phyloP scores from a whole-genome alignment of 148 eudicot species.

The Camellia granthamiana region DNA sequence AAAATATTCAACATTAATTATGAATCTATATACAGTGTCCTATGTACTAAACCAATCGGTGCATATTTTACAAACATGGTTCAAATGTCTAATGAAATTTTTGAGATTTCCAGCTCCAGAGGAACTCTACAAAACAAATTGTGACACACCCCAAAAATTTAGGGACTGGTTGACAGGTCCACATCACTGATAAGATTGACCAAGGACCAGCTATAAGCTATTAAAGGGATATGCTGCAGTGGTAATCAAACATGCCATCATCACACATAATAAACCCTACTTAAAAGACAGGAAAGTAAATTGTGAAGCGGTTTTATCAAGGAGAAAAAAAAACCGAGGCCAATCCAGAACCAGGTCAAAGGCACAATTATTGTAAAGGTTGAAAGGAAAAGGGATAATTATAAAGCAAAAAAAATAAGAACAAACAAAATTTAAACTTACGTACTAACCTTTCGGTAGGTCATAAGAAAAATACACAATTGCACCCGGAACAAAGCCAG shows the following conservation, averaged over 20 bases:
- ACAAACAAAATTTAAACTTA: not conserved
- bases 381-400: not conserved
- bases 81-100: not conserved
- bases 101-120: not conserved
- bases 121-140: not conserved
- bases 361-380: not conserved
- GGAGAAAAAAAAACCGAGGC: not conserved
- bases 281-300: not conserved
- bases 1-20: not conserved
- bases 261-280: not conserved
- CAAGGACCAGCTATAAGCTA: too few relatives aligned
- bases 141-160: not conserved
- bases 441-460: slow-evolving; percentile 50
- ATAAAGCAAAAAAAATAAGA: not conserved
- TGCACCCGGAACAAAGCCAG: slow-evolving; percentile 95
- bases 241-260: not conserved
- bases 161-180: not conserved
- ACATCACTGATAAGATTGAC: not conserved
- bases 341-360: not conserved
- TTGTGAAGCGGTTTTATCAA: not conserved
- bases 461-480: slow-evolving; percentile 80
- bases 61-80: not conserved
- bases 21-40: not conserved
- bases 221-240: not conserved
- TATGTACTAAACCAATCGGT: not conserved